Conservation (phyloP, 208 protist species). For the Wallacemonas sp. region DNA sequence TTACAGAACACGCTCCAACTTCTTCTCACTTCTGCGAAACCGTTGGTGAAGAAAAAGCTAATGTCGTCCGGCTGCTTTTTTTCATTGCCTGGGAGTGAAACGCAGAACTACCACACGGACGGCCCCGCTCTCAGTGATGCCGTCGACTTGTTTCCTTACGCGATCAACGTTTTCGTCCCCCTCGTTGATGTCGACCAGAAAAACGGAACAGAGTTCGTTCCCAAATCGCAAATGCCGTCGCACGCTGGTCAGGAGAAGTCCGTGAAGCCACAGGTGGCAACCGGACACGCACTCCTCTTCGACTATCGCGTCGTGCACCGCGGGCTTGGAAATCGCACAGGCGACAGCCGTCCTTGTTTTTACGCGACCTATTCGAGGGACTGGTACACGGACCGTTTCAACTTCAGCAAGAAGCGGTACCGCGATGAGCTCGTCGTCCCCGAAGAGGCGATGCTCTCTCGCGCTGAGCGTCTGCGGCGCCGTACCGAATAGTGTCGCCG, state of each 20-base stretch:
- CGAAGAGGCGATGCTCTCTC: slow-evolving; percentile 15
- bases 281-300: slow-evolving; percentile 55
- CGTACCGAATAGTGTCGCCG: slow-evolving; percentile 9
- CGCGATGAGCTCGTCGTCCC: slow-evolving; percentile 31
- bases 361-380: slow-evolving; percentile 54
- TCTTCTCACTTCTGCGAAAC: slow-evolving; percentile 21
- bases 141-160: slow-evolving; percentile 60
- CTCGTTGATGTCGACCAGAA: slow-evolving; percentile 46
- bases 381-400: slow-evolving; percentile 69
- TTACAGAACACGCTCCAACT: slow-evolving; percentile 37
- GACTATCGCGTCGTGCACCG: slow-evolving; percentile 73
- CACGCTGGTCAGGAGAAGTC: slow-evolving; percentile 11
- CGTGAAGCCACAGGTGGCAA: slow-evolving; percentile 32
- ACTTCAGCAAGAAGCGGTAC: slow-evolving; percentile 56
- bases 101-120: slow-evolving; percentile 58
- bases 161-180: slow-evolving; percentile 76
- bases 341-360: slow-evolving; percentile 48
- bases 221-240: slow-evolving; percentile 33
- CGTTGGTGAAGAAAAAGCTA: slow-evolving; percentile 26
- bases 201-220: slow-evolving; percentile 69
- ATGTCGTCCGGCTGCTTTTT: slow-evolving; percentile 74
- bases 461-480: slow-evolving; percentile 24
- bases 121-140: slow-evolving; percentile 47
- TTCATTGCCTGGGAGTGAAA: slow-evolving; percentile 50
- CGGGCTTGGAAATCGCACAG: slow-evolving; percentile 40